Percentiles rank a stretch among this genome's conserved stretches.
Evolutionary conservation across 1,284 basidiomycete species (phyloP).

Genomic region (Cystobasidiaceae sp.): DNA sequence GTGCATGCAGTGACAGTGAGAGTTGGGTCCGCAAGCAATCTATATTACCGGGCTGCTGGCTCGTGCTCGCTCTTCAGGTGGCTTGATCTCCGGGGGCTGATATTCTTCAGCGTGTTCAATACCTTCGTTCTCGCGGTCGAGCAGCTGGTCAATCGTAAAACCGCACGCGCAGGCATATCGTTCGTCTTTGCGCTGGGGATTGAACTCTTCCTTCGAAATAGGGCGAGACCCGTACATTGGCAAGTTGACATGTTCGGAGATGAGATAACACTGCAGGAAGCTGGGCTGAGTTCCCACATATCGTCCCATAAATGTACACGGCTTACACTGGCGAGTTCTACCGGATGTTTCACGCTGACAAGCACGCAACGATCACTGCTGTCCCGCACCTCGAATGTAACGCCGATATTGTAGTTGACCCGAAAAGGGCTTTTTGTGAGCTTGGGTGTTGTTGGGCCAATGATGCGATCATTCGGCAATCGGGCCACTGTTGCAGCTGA

Average conservation of each 20-base stretch:
- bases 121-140: constrained; percentile 22
- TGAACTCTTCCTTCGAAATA: constrained; percentile 1
- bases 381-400: constrained; percentile 19
- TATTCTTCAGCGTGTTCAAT: constrained; percentile 2
- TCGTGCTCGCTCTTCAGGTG: neutral
- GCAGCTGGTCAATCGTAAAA: constrained; percentile 3
- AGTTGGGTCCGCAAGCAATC: neutral
- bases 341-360: neutral
- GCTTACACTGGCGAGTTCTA: constrained; percentile 16
- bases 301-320: neutral
- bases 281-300: neutral
- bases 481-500: constrained; percentile 7
- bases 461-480: constrained; percentile 18
- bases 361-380: neutral
- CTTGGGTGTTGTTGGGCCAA: constrained; percentile 2
- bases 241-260: constrained; percentile 12
- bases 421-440: neutral
- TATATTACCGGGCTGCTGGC: neutral
- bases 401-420: neutral
- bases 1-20: neutral
- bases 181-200: constrained; percentile 5
- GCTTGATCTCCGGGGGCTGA: constrained; percentile 19
- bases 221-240: constrained; percentile 7
- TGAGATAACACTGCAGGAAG: constrained; percentile 5
- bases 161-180: constrained; percentile 25